A percentile compares a stretch with the other conserved stretches of the same genome.
Conservation (phyloP, 2,329 filamentous ascomycete species). For the Salinomyces thailandicus region DNA sequence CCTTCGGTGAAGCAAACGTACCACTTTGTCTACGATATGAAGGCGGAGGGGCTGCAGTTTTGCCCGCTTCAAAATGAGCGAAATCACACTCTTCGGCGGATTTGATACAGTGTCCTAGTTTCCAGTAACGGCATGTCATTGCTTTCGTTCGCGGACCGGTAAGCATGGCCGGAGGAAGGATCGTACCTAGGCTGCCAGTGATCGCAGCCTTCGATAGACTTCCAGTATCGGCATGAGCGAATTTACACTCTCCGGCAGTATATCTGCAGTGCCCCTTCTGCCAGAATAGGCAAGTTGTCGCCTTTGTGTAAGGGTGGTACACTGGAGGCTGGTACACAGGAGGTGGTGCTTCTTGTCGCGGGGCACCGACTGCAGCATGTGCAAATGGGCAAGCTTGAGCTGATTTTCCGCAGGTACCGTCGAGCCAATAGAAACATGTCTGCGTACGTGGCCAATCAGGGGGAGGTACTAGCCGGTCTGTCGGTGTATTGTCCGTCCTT, state of each 20-base stretch:
- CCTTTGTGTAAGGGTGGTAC: not conserved
- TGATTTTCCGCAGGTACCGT: conserved; percentile 3
- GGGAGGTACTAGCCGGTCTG: not conserved
- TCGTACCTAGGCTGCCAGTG: too few relatives aligned
- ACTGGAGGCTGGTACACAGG: too few relatives aligned
- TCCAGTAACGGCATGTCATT: too few relatives aligned
- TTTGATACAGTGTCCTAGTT: too few relatives aligned
- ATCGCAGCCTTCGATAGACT: not conserved
- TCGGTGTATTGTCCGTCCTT: not conserved
- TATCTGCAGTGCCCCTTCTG: conserved; percentile 9
- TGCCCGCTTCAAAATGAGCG: too few relatives aligned
- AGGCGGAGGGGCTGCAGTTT: too few relatives aligned
- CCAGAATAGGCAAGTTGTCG: conserved; percentile 4
- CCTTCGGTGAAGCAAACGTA: too few relatives aligned
- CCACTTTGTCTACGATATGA: too few relatives aligned
- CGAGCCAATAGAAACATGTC: conserved; percentile 6
- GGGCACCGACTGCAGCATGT: conserved; percentile 1
- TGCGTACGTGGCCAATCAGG: not conserved
- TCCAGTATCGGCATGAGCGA: conserved; percentile 16
- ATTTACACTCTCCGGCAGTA: conserved; percentile 12
- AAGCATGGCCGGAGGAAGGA: too few relatives aligned
- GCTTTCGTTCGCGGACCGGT: too few relatives aligned
- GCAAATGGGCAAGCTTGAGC: conserved; percentile 6
- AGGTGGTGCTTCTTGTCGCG: not conserved
- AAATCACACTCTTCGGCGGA: too few relatives aligned